Evolutionary conservation across 306 rosid species (phyloP).

Genomic region (Fagus sylvatica): DNA sequence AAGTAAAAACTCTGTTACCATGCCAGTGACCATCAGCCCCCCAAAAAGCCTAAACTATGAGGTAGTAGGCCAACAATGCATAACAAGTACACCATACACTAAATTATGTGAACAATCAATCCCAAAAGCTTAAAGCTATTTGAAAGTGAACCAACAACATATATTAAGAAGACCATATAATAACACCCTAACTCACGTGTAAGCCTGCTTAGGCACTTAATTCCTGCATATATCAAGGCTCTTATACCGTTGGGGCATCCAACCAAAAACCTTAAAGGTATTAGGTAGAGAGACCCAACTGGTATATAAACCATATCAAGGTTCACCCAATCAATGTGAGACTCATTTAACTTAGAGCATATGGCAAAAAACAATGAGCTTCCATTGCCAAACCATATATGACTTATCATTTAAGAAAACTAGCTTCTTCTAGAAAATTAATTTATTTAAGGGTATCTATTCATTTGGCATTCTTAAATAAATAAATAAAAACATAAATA

Average conservation of each 20-base stretch:
- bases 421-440: neutral
- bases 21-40: too few relatives aligned
- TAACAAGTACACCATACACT: too few relatives aligned
- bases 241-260: neutral
- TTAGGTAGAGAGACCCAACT: neutral
- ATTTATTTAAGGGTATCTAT: neutral
- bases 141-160: too few relatives aligned
- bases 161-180: too few relatives aligned
- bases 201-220: too few relatives aligned
- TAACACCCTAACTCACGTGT: too few relatives aligned
- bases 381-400: neutral
- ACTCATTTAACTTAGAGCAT: neutral
- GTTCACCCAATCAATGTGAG: neutral
- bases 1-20: too few relatives aligned
- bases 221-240: neutral
- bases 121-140: too few relatives aligned
- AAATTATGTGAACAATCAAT: too few relatives aligned
- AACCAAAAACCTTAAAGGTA: neutral
- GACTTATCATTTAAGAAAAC: neutral
- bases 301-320: neutral
- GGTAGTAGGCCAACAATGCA: too few relatives aligned
- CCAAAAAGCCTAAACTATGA: too few relatives aligned
- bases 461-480: neutral
- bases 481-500: neutral
- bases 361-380: neutral